phyloP scores from a whole-genome alignment of 805 yeast genomes.

The Pichia californica region DNA sequence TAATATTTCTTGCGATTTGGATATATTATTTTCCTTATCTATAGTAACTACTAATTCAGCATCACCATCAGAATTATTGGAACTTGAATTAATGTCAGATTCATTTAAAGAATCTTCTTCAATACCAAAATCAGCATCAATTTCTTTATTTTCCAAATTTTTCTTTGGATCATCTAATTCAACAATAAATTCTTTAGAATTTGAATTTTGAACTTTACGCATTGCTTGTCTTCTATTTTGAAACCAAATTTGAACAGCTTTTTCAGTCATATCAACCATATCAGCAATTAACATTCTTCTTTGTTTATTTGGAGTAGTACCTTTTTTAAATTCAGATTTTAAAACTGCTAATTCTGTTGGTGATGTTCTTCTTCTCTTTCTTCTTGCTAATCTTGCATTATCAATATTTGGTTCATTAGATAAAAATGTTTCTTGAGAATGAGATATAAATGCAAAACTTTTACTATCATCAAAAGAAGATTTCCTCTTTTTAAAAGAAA shows the following conservation, averaged over 20 bases:
- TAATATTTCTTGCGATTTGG: too few species aligned
- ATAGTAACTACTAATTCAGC: background rate
- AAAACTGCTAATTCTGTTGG: conserved; percentile 78
- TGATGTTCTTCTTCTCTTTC: conserved; percentile 92
- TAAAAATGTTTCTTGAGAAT: conserved; percentile 85
- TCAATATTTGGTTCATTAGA: conserved; percentile 77
- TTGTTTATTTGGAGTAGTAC: conserved; percentile 75
- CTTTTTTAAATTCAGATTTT: conserved; percentile 68
- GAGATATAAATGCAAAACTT: conserved; percentile 83
- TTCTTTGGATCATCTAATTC: background rate
- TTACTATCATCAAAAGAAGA: conserved; percentile 26
- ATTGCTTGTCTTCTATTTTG: conserved; percentile 88
- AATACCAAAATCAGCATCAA: background rate
- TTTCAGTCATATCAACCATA: conserved; percentile 88
- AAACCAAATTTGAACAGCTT: conserved; percentile 98
- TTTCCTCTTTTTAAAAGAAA: conserved; percentile 8
- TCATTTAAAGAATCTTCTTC: too few species aligned
- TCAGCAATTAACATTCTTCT: conserved; percentile 74
- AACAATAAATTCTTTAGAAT: background rate
- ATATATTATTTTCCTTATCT: background rate
- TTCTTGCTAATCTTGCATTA: conserved; percentile 86
- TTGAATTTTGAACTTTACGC: conserved; percentile 35
- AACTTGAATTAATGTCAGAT: background rate
- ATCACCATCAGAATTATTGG: background rate
- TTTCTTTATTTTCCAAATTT: background rate